Evolutionary conservation across 805 yeast species (phyloP).

Genomic region (Zygoascus tannicola): DNA sequence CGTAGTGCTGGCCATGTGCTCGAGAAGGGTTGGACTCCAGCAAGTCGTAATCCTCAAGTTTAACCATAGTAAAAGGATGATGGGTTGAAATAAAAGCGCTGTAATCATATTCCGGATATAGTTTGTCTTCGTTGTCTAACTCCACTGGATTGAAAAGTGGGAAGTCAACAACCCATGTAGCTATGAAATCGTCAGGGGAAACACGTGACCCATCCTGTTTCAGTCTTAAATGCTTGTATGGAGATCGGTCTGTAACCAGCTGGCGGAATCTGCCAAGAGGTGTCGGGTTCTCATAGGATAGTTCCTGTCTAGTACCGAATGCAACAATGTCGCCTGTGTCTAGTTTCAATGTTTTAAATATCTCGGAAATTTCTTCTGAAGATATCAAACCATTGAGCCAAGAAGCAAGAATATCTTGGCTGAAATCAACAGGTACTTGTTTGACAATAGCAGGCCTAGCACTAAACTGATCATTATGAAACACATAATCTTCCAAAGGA

Average conservation of each 20-base stretch:
- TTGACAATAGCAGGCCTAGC: conserved; percentile 1
- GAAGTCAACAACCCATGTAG: conserved; percentile 78
- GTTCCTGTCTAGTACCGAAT: conserved; percentile 57
- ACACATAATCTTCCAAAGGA: conserved; percentile 3
- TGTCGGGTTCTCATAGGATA: conserved; percentile 87
- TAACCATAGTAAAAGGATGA: conserved; percentile 96
- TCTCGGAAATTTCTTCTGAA: not conserved
- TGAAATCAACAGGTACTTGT: conserved; percentile 1
- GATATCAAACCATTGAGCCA: conserved; percentile 1
- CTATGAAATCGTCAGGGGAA: conserved; percentile 20
- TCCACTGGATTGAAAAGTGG: conserved; percentile 74
- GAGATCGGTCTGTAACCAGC: conserved; percentile 49
- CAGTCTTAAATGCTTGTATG: conserved; percentile 41
- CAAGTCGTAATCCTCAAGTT: conserved; percentile 53
- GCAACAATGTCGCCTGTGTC: conserved; percentile 67
- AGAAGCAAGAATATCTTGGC: not conserved
- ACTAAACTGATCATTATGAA: not conserved
- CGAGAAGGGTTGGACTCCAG: conserved; percentile 47
- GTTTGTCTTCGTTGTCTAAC: conserved; percentile 18
- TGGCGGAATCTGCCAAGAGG: conserved; percentile 86
- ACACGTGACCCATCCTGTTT: conserved; percentile 10
- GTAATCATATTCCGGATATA: conserved; percentile 55
- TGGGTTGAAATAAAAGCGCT: conserved; percentile 61
- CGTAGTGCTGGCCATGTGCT: conserved; percentile 87
- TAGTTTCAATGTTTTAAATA: conserved; percentile 37